Base-by-base conservation (phyloP, 2,329 filamentous ascomycete species). In the Aciculosporium take region DNA sequence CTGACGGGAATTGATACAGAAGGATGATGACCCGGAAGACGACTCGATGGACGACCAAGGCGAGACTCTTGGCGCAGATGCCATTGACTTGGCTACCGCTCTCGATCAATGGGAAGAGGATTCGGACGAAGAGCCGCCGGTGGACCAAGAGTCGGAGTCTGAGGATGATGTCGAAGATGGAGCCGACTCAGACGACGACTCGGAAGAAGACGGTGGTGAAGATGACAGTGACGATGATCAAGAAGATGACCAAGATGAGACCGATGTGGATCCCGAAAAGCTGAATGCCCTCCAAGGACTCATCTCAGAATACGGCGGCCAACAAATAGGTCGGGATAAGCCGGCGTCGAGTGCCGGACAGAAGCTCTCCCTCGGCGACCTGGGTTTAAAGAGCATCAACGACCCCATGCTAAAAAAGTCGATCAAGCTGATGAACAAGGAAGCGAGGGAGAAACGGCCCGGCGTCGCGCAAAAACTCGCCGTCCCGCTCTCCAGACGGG, bases 401-500 rank as follows among this genome's bases (percentile, higher is more conserved):
- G 84, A 93, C 54, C 76, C 81, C 2, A 71, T 77, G 37, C 74
- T 88, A 53, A 87, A 84, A 56, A 86, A 81, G 53, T 81, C 84
- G 0, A 68, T 91, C 38, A 91, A 89, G 60, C 71, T 84, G 47
- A 71, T 88, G 54, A 72, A 68, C 47, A 79, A 76, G 53, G 75
- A 80, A 49, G 66, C 73, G 36, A 76, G 75, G 49, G 62, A 62
- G 45, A 60, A 54, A 25, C 57, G 62, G 1, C 59, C 63, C 0
- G 64, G 70, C 53, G 56, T 61, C 37, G 56, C 66, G 60, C 66
- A 76, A 66, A 93, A 86, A 60, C 71, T 96, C 4, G 79, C 82
- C 24, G 83, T 88, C 2, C 88, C 89, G 12, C 69, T 95, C 5
- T 77, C 85, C 1, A 87, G 84, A 56, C 75, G 88, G 46, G 83